Percentiles rank a stretch among this genome's conserved stretches.
These are phyloP conservation scores for Pseudonitzschia pungens DNA, from an alignment of 108 stramenopile genomes.

Conservation along the genomic window DNA sequence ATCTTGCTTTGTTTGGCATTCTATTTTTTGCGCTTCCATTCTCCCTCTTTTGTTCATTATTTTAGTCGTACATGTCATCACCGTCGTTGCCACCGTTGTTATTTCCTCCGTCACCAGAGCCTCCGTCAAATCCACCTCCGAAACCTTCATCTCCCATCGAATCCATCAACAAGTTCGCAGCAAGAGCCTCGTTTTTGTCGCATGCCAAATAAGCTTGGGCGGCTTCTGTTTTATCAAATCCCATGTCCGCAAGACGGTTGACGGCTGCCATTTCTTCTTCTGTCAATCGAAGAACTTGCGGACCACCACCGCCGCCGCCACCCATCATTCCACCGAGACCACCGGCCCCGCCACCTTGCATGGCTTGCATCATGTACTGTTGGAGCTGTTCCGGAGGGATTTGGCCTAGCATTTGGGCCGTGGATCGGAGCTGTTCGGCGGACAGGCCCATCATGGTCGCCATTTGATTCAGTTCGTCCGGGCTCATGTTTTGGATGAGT, in stretches of 20 bases:
- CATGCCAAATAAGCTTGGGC: slow-evolving; percentile 98
- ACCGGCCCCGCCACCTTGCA: slow-evolving; percentile 57
- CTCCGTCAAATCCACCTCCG: slow-evolving; percentile 50
- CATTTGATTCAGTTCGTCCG: slow-evolving; percentile 87
- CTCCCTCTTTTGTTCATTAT: neutral
- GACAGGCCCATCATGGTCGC: slow-evolving; percentile 91
- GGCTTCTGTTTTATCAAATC: slow-evolving; percentile 91
- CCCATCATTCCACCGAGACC: slow-evolving; percentile 52
- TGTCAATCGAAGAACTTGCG: slow-evolving; percentile 79
- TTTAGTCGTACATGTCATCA: slow-evolving; percentile 86
- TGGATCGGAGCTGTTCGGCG: slow-evolving; percentile 89
- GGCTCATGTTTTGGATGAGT: slow-evolving; percentile 85
- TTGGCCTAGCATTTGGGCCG: slow-evolving; percentile 86
- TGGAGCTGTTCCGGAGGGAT: slow-evolving; percentile 95
- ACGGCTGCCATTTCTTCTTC: slow-evolving; percentile 97
- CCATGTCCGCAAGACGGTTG: slow-evolving; percentile 91
- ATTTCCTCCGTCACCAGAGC: slow-evolving; percentile 44
- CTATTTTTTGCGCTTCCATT: neutral
- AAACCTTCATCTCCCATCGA: slow-evolving; percentile 56
- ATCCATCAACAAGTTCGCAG: slow-evolving; percentile 96
- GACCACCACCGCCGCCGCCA: slow-evolving; percentile 55
- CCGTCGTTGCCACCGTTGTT: slow-evolving; percentile 49
- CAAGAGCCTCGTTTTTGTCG: slow-evolving; percentile 98
- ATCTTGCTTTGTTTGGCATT: too few species aligned
- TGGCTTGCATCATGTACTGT: slow-evolving; percentile 83